These are phyloP conservation scores for Spongospora subterranea DNA, from an alignment of 208 protist genomes.

Conservation along the genomic window DNA sequence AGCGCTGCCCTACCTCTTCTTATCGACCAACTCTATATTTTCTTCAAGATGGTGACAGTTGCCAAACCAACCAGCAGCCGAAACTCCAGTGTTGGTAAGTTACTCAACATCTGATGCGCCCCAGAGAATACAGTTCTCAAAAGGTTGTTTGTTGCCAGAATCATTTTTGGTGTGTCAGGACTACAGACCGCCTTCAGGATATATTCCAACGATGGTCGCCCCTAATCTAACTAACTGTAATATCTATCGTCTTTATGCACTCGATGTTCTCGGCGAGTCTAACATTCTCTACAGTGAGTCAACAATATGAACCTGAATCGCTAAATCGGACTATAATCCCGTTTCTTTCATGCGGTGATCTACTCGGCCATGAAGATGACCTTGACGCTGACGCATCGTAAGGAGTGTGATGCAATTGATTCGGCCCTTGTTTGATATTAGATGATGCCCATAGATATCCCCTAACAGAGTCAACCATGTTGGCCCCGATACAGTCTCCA, in stretches of 20 bases:
- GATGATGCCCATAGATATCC: neutral
- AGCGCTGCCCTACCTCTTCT: conserved; percentile 78
- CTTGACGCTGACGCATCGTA: conserved; percentile 34
- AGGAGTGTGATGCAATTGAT: neutral
- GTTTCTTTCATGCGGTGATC: conserved; percentile 95
- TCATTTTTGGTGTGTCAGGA: conserved; percentile 91
- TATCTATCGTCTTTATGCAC: too few species aligned
- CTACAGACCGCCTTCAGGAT: conserved; percentile 85
- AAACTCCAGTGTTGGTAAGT: conserved; percentile 84
- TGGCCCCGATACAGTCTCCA: neutral
- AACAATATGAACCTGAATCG: conserved; percentile 15
- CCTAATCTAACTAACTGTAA: conserved; percentile 41
- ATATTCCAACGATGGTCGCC: conserved; percentile 75
- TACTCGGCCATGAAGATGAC: conserved; percentile 89
- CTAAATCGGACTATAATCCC: conserved; percentile 80
- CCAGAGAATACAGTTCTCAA: neutral
- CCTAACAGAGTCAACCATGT: neutral
- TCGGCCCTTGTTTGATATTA: neutral
- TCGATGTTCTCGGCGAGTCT: too few species aligned
- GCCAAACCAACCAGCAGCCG: conserved; percentile 93
- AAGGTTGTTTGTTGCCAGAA: conserved; percentile 72
- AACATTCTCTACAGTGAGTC: conserved; percentile 36
- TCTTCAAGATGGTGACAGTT: conserved; percentile 89
- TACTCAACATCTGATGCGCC: neutral
- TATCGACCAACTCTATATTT: conserved; percentile 89